Conservation (phyloP, 2,329 filamentous ascomycete genomes). For the Fusarium pseudocircinatum region DNA sequence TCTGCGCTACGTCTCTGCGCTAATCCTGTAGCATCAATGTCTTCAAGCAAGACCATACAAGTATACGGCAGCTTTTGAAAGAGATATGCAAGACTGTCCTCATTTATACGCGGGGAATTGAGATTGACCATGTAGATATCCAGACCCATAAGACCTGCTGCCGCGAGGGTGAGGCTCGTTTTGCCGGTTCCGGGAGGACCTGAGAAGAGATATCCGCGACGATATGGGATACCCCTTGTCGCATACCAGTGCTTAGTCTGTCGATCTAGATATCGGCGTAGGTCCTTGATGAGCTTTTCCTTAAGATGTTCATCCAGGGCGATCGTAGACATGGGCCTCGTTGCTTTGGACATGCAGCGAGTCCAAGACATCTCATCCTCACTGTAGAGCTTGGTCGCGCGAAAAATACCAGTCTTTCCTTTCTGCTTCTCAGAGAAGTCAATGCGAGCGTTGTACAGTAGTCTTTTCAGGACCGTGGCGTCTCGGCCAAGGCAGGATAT, state of each 20-base stretch:
- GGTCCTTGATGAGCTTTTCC: not conserved
- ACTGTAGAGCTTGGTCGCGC: not conserved
- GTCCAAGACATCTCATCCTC: not conserved
- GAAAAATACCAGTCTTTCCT: slow-evolving; percentile 14
- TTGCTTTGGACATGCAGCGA: slow-evolving; percentile 18
- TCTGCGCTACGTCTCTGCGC: not conserved
- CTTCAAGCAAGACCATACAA: slow-evolving; percentile 9
- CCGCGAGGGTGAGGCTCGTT: slow-evolving; percentile 13
- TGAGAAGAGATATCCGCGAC: slow-evolving; percentile 22
- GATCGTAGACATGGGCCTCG: slow-evolving; percentile 16
- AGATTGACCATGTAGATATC: slow-evolving; percentile 21
- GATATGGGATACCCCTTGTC: slow-evolving; percentile 18
- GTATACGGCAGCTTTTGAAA: not conserved
- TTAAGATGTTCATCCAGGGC: slow-evolving; percentile 1
- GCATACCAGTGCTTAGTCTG: slow-evolving; percentile 19
- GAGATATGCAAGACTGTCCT: slow-evolving; percentile 12
- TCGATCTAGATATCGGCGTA: not conserved
- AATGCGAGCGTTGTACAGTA: slow-evolving; percentile 7
- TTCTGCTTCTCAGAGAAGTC: slow-evolving; percentile 2
- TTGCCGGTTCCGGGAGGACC: slow-evolving; percentile 31
- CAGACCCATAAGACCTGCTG: slow-evolving; percentile 2
- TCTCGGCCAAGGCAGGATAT: slow-evolving; percentile 21
- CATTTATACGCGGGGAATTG: not conserved
- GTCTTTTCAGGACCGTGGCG: not conserved
- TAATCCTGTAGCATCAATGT: slow-evolving; percentile 12